Evolutionary conservation across 2,329 filamentous ascomycete genomes (phyloP), one percentile per base, ranked within the genome.

Genomic region (Magnaporthiopsis incrustans): DNA sequence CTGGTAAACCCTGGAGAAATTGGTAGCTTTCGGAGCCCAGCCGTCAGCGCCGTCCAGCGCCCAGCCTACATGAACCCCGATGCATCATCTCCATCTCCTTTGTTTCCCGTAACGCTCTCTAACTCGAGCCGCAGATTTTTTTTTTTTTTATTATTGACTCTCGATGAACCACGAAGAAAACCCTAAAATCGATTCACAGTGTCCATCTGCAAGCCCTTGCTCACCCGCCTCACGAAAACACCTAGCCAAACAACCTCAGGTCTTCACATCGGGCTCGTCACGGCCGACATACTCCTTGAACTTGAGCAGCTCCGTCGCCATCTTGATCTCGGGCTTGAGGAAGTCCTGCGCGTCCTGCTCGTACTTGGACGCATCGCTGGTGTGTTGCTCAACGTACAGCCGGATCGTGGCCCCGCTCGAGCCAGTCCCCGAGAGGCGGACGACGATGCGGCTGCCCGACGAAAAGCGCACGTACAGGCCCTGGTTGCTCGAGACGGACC

Each of bases 301-400:
- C 82, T 94, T 92, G 74, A 99, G 83, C 66, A 99, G 81, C 64
- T 89, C 85, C 3, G 92, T 90, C 27, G 94, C 91, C 70, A 97
- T 85, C 74, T 89, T 85, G 72, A 99, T 91, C 74, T 96, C 92
- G 65, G 91, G 90, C 82, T 91, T 89, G 71, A 99, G 84, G 82
- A 96, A 99, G 65, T 94, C 92, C 79, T 99, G 95, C 18, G 93
- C 92, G 76, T 96, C 91, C 72, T 89, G 76, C 65, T 82, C 85
- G 73, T 95, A 96, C 66, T 87, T 92, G 67, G 85, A 87, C 67
- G 87, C 81, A 73, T 98, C 92, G 68, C 81, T 85, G 77, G 91
- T 93, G 81, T 98, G 91, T 82, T 95, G 94, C 85, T 99, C 95
- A 70, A 99, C 89, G 78, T 99, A 99, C 69, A 99, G 83, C 67